phyloP scores from a whole-genome alignment of 148 eudicot genomes.

The Simmondsia chinensis region DNA sequence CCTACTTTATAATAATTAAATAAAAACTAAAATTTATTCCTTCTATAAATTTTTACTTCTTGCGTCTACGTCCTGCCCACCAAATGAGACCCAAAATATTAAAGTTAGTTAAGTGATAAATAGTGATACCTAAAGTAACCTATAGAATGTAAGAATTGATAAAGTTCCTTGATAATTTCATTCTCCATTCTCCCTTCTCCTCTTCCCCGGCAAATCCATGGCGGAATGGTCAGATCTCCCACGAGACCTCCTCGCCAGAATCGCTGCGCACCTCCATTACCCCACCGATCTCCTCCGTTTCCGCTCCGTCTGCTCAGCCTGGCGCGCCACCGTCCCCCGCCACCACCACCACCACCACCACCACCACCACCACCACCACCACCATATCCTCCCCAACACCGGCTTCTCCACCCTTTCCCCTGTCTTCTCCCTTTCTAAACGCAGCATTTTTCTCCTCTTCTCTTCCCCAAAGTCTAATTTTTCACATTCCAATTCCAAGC shows the following conservation, averaged over 20 bases:
- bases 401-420: slow-evolving; percentile 7
- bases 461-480: not conserved
- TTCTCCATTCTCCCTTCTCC: too few species aligned
- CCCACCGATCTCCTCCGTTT: slow-evolving; percentile 13
- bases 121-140: too few species aligned
- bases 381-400: not conserved
- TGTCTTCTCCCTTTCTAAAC: slow-evolving; percentile 55
- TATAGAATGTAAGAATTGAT: too few species aligned
- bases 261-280: not conserved
- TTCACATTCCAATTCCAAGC: slow-evolving; percentile 4
- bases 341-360: slow-evolving; percentile 35
- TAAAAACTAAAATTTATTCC: too few species aligned
- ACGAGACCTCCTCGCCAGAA: slow-evolving; percentile 11
- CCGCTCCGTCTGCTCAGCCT: slow-evolving; percentile 17
- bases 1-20: too few species aligned
- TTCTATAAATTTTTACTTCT: too few species aligned
- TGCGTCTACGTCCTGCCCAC: too few species aligned
- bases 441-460: slow-evolving; percentile 32
- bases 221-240: slow-evolving; percentile 24
- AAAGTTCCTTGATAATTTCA: too few species aligned
- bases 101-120: too few species aligned
- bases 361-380: slow-evolving; percentile 18
- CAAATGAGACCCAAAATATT: too few species aligned
- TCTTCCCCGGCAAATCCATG: too few species aligned
- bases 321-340: slow-evolving; percentile 29